phyloP scores from a whole-genome alignment of 371 early-diverging fungal genomes.

The Lichtheimia ramosa region DNA sequence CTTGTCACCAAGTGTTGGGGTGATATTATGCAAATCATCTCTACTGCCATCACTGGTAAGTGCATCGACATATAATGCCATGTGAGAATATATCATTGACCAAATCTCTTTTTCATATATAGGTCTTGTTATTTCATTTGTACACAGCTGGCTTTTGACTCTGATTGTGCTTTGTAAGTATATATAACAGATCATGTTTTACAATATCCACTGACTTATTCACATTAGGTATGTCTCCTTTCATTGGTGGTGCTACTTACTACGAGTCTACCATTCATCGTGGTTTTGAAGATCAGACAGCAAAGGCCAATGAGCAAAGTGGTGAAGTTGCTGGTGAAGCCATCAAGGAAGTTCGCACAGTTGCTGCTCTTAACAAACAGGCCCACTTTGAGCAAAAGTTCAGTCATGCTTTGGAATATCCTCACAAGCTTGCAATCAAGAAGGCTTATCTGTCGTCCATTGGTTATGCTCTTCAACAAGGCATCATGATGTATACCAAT shows the following conservation, averaged over 20 bases:
- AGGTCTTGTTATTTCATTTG: constrained; percentile 51
- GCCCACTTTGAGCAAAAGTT: constrained; percentile 62
- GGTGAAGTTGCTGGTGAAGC: constrained; percentile 83
- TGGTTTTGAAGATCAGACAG: constrained; percentile 59
- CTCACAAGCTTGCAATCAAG: constrained; percentile 61
- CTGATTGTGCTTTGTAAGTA: constrained; percentile 57
- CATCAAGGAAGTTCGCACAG: constrained; percentile 85
- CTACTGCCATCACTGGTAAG: constrained; percentile 31
- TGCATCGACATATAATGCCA: too few species aligned
- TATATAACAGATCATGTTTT: too few species aligned
- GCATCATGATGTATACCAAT: constrained; percentile 62
- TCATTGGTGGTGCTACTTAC: constrained; percentile 43
- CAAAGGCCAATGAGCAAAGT: constrained; percentile 67
- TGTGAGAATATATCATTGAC: too few species aligned
- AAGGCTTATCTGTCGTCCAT: constrained; percentile 57
- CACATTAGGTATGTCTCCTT: constrained; percentile 58
- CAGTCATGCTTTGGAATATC: constrained; percentile 52
- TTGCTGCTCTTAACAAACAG: constrained; percentile 83
- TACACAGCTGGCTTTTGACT: constrained; percentile 57
- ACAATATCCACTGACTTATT: too few species aligned
- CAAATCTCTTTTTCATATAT: too few species aligned
- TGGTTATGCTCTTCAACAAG: constrained; percentile 72
- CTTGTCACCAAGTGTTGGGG: constrained; percentile 65
- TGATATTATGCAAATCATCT: constrained; percentile 46
- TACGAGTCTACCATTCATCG: constrained; percentile 43